Conservation (phyloP, 2,329 filamentous ascomycete genomes). For the Aspergillus aculeatus region DNA sequence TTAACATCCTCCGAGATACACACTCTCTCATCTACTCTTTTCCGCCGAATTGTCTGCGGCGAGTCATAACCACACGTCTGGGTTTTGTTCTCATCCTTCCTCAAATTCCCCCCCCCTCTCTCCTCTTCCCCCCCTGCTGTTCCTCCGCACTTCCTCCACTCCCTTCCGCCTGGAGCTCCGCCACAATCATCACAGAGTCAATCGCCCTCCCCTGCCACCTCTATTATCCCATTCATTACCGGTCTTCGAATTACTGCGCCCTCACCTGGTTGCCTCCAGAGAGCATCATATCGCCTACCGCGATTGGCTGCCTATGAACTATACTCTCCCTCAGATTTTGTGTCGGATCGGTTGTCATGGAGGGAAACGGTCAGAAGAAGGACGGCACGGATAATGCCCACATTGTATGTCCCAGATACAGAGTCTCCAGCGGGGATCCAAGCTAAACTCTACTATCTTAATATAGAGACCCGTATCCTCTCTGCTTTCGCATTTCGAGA, state of each 20-base stretch:
- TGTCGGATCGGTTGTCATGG: constrained; percentile 34
- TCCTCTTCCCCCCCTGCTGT: constrained; percentile 24
- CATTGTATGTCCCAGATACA: constrained; percentile 30
- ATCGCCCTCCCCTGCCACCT: constrained; percentile 3
- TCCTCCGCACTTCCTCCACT: constrained; percentile 9
- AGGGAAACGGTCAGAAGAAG: constrained; percentile 32
- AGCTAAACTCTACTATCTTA: constrained; percentile 5
- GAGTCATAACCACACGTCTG: neutral
- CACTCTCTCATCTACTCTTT: neutral
- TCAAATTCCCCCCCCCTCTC: constrained; percentile 18
- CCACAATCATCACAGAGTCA: neutral
- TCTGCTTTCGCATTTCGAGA: constrained; percentile 50
- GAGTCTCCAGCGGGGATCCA: neutral
- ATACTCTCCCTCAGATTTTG: constrained; percentile 20
- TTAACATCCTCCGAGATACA: neutral
- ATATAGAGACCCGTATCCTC: constrained; percentile 49
- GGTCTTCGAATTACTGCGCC: neutral
- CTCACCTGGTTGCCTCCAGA: neutral
- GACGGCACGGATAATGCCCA: constrained; percentile 38
- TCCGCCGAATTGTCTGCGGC: neutral
- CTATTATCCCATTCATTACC: constrained; percentile 1
- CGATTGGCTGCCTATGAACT: constrained; percentile 30
- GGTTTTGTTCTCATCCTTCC: neutral
- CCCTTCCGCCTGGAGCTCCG: constrained; percentile 4
- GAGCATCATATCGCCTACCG: neutral